Evolutionary conservation across 371 early-diverging fungal genomes (phyloP).

Genomic region (Paraphysoderma sedebokerense): DNA sequence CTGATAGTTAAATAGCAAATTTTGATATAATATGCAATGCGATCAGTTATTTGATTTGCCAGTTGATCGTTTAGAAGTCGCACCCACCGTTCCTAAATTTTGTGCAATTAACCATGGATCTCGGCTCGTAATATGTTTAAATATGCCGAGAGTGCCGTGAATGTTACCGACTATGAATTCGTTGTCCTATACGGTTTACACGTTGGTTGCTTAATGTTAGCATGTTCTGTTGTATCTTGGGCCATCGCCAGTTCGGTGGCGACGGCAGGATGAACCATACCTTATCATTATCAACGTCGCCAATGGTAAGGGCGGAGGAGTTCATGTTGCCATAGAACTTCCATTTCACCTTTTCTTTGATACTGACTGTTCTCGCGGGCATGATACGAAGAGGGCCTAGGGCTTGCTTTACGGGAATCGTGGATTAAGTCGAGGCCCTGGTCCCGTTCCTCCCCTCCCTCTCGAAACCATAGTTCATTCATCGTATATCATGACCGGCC

Average conservation of each 20-base stretch:
- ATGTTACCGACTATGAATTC: slow-evolving; percentile 70
- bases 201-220: background rate
- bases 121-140: slow-evolving; percentile 36
- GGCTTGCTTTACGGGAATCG: no score
- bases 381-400: no score
- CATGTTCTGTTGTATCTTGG: no score
- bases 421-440: no score
- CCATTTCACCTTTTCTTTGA: no score
- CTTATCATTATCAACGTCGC: slow-evolving; percentile 62
- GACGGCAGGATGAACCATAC: no score
- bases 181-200: slow-evolving; percentile 32
- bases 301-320: slow-evolving; percentile 57
- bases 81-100: background rate
- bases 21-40: background rate
- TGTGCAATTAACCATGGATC: slow-evolving; percentile 10
- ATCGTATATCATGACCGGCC: no score
- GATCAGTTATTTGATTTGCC: background rate
- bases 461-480: no score
- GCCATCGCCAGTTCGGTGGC: no score
- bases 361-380: no score
- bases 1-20: slow-evolving; percentile 9
- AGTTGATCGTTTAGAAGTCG: background rate
- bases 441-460: no score
- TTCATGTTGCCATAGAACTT: slow-evolving; percentile 65
- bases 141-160: slow-evolving; percentile 58